Evolutionary conservation across 768 basidiomycete species (phyloP), one percentile per base, ranked within the genome.

Genomic region (Inosperma sp.): DNA sequence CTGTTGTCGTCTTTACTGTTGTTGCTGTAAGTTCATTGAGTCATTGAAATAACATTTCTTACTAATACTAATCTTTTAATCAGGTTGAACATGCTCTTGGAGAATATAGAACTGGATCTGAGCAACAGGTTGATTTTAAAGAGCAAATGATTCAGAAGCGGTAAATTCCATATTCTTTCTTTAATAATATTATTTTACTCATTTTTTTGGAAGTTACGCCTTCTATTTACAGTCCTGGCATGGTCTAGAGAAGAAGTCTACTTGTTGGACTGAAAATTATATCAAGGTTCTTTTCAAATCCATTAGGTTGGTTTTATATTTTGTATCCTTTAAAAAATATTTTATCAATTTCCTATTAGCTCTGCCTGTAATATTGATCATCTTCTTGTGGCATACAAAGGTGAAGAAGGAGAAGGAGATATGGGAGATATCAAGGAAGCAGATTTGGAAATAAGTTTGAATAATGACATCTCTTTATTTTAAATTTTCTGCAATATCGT

Each of bases 81-180:
- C 36, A 48, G 48, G 33, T 49, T 19, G 48, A 49, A 23, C 33
- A 39, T 21, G 31, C 34, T 8, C 33, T 49, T 25, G 36, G 36
- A 2, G 48, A 49, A 39, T 39, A 19, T n/a, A 17, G 34, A 4
- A n/a, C 36, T 6, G 36, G 36, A 7, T 39, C 23, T 4, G 19
- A 39, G 36, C 36, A 39, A n/a, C 36, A 39, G 14, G 13, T 39
- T 19, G 36, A 39, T 16, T 39, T 39, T 21, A 39, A 39, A 14
- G 36, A 39, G n/a, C 36, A 39, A 39, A 22, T 13, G 1, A 10
- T 39, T 39, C n/a, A n/a, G n/a, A n/a, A n/a, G n/a, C n/a, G n/a
- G n/a, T n/a, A n/a, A n/a, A n/a, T n/a, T n/a, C n/a, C n/a, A n/a
- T n/a, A n/a, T n/a, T n/a, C n/a, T n/a, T n/a, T n/a, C n/a, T n/a